phyloP scores from a whole-genome alignment of 805 yeast genomes.

The Candida koratica region DNA sequence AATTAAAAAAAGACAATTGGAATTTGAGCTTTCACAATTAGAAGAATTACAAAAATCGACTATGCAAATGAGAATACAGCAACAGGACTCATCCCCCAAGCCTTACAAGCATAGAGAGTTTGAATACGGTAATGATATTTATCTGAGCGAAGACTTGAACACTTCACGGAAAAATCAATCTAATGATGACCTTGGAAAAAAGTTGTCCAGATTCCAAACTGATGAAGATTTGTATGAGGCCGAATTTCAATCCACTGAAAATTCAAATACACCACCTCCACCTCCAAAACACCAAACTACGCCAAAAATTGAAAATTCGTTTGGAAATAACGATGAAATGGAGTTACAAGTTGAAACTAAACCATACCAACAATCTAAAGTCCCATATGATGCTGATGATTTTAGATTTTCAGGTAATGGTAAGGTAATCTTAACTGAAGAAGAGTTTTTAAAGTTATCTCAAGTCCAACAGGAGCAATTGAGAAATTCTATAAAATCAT shows the following conservation, averaged over 20 bases:
- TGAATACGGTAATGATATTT: constrained; percentile 25
- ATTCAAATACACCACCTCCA: constrained; percentile 35
- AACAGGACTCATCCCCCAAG: constrained; percentile 8
- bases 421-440: constrained; percentile 21
- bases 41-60: constrained; percentile 15
- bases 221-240: constrained; percentile 19
- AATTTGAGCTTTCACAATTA: constrained; percentile 32
- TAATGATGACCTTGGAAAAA: constrained; percentile 33
- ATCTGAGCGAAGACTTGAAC: constrained; percentile 31
- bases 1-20: constrained; percentile 36
- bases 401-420: constrained; percentile 27
- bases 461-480: constrained; percentile 35
- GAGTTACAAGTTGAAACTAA: constrained; percentile 3
- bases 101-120: constrained; percentile 10
- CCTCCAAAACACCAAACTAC: constrained; percentile 29
- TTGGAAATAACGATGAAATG: constrained; percentile 4
- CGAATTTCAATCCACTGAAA: constrained; percentile 25
- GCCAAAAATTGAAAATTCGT: constrained; percentile 5
- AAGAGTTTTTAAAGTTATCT: constrained; percentile 25
- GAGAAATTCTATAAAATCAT: constrained; percentile 37
- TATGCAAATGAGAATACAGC: constrained; percentile 11
- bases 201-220: constrained; percentile 22
- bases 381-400: constrained; percentile 38
- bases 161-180: constrained; percentile 33
- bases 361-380: constrained; percentile 10